These are phyloP conservation scores for Apiotrichum domesticum DNA, from an alignment of 1,284 basidiomycete species.

Conservation along the genomic window DNA sequence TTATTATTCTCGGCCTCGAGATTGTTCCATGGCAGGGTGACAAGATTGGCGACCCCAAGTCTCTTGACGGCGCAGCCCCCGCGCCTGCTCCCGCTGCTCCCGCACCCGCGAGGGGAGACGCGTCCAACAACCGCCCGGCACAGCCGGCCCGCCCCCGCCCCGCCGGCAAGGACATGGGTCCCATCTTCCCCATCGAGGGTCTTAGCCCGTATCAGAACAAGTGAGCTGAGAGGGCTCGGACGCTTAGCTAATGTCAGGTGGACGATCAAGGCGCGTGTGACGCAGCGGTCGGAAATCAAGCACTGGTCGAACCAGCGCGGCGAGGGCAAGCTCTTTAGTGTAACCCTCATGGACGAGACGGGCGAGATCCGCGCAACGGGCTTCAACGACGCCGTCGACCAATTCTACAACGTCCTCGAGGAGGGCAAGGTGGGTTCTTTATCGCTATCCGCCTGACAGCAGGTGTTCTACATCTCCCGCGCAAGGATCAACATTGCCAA, in stretches of 20 bases:
- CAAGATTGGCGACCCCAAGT: constrained; percentile 69
- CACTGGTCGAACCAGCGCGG: constrained; percentile 85
- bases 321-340: constrained; percentile 91
- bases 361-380: constrained; percentile 88
- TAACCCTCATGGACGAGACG: constrained; percentile 90
- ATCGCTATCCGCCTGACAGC: neutral
- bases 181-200: constrained; percentile 82
- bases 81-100: constrained; percentile 23
- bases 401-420: constrained; percentile 73
- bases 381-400: constrained; percentile 84
- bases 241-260: constrained; percentile 50
- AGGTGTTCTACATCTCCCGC: constrained; percentile 75
- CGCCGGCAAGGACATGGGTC: constrained; percentile 41
- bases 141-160: constrained; percentile 11
- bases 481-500: constrained; percentile 91
- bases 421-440: constrained; percentile 69
- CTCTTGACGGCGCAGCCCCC: constrained; percentile 42
- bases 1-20: constrained; percentile 74
- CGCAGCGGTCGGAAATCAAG: constrained; percentile 81
- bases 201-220: constrained; percentile 97
- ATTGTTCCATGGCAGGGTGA: constrained; percentile 53
- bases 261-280: constrained; percentile 95
- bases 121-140: constrained; percentile 28
- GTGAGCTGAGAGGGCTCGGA: constrained; percentile 30
- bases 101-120: constrained; percentile 56